phyloP scores from a whole-genome alignment of 108 stramenopile genomes.

The Conticribra weissflogii region DNA sequence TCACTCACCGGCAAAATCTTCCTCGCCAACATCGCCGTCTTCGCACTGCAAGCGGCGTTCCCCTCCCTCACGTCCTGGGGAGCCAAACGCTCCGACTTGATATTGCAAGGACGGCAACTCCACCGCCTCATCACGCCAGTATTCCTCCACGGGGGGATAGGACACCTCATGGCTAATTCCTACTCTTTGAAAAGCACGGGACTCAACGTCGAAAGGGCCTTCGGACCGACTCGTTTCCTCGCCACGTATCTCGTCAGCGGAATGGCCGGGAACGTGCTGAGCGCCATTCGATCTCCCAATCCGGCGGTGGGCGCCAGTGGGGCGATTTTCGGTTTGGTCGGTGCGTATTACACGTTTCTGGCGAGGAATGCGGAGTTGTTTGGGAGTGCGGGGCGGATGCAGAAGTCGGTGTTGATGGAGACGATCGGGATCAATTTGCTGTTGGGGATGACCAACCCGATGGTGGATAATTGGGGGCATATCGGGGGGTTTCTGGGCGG shows the following conservation, averaged over 20 bases:
- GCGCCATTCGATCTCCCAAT: conserved; percentile 66
- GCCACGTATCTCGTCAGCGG: conserved; percentile 71
- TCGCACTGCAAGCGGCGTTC: conserved; percentile 56
- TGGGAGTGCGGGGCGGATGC: conserved; percentile 43
- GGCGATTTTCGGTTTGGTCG: conserved; percentile 84
- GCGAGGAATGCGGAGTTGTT: conserved; percentile 62
- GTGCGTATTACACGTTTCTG: conserved; percentile 76
- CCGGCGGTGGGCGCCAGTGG: conserved; percentile 84
- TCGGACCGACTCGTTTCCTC: conserved; percentile 62
- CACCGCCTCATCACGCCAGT: conserved; percentile 77
- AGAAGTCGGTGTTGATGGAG: conserved; percentile 37
- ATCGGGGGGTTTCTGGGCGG: conserved; percentile 72
- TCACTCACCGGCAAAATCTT: conserved; percentile 36
- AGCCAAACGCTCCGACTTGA: conserved; percentile 69
- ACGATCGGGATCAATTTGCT: conserved; percentile 53
- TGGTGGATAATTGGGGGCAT: conserved; percentile 88
- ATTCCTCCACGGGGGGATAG: conserved; percentile 76
- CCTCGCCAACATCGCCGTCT: conserved; percentile 58
- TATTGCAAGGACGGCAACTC: conserved; percentile 69
- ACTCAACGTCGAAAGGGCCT: conserved; percentile 60
- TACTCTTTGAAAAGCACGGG: conserved; percentile 71
- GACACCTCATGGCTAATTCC: conserved; percentile 75
- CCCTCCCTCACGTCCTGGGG: conserved; percentile 66
- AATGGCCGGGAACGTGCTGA: conserved; percentile 73
- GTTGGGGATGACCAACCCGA: conserved; percentile 46